Evolutionary conservation across 495 filamentous ascomycete genomes (phyloP), one percentile per base, ranked within the genome.

Genomic region (Talaromyces stipitatus): DNA sequence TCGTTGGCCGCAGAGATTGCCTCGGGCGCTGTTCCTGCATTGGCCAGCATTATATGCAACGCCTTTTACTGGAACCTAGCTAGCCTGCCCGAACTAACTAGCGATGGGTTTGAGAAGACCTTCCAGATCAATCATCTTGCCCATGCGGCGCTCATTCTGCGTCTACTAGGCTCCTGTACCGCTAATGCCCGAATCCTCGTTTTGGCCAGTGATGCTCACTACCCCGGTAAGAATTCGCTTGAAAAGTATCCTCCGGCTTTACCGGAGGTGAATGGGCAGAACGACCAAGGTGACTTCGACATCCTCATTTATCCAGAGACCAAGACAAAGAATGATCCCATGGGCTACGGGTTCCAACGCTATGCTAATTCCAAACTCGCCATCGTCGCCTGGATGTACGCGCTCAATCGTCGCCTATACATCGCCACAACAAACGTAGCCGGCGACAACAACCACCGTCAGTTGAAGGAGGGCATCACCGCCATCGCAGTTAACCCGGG

Each of bases 61-160:
- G 75, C 77, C 0, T 72, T 72, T 28, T 71, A 70, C 28, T 50
- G 47, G 47, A 50, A 50, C 29, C 14, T 30, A 4, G 22, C 27
- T 8, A 24, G 47, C 11, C 11, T 11, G 11, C 47, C 27, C n/a
- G 12, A 50, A 30, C 24, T 50, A 10, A 50, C 20, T 24, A 66
- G 67, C 32, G 77, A 80, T 57, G 69, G 67, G 1, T 72, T 69
- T 51, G 75, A 78, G 22, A 70, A 66, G 62, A 73, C 67, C 0
- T 79, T 78, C 54, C 72, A 74, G 28, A 63, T 72, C 20, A 77
- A 73, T 36, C 70, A 77, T 56, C 66, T 81, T 11, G 69, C 72
- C 4, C 75, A 78, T 27, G 72, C 72, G 18, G 59, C 74, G 4
- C 59, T 81, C 11, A 67, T 74, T 2, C 66, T 79, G 9, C 61